Base-by-base conservation (phyloP, 78 protist species). In the Cavenderia fasciculata region DNA sequence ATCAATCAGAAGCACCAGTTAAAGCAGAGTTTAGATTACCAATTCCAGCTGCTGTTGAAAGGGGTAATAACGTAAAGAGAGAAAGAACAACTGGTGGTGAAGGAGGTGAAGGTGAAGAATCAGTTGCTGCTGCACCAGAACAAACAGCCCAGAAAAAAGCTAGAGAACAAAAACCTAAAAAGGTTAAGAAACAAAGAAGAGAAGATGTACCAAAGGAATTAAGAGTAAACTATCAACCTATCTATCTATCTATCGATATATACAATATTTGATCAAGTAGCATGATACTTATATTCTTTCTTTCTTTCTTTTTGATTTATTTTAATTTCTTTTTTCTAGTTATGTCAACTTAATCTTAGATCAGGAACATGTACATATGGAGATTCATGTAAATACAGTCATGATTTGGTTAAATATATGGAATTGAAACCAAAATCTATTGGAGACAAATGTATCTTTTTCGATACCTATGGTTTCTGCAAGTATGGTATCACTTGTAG, bases 401-500 rank as follows among this genome's bases (percentile, higher is more conserved):
- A 92, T 62, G 79, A 85, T 54, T 41, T 86, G 18, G 59, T 10
- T 10, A 46, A 72, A 21, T 92, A 59, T 36, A 23, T 92, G 10
- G 27, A n/a, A 25, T 47, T 8, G 2, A 92, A 92, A 34, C 87
- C 77, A 74, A 36, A 31, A 33, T 57, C 47, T 27, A 14, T 75
- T 21, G 86, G 77, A 0, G 46, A 5, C 21, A 71, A 59, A 43
- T 92, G 95, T 56, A 10, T 16, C n/a, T 27, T 54, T 12, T 92
- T 43, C 31, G 91, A 92, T 36, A 29, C 29, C 19, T 43, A 51
- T n/a, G 95, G 95, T 12, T 19, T 40, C 59, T 92, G 95, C 57
- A 87, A 69, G 47, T 75, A 3, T 31, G 95, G 95, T 12, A 14
- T 85, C 27, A 38, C 41, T 18, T 92, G 95, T 65, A 21, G 46